Base-by-base conservation (phyloP, 305 asterid species). In the Fraxinus floribunda region DNA sequence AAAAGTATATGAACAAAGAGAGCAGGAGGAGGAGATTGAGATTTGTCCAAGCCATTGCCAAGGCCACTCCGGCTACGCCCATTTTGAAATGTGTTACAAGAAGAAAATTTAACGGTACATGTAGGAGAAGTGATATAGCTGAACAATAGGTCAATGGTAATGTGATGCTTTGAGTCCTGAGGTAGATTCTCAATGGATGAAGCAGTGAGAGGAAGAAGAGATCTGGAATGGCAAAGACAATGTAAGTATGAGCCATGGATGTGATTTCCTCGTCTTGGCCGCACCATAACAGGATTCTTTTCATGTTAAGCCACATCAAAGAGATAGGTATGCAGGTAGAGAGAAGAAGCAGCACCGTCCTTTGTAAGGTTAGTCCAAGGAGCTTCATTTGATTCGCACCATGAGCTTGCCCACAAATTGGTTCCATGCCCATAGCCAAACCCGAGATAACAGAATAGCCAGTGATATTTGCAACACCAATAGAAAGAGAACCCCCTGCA, bases 381-480 rank as follows among this genome's bases (percentile, higher is more conserved):
- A 94, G 95, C 74, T 92, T 95, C 98, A 93, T 94, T 82, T 93
- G 94, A 57, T 89, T 94, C 13, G 97, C 97, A 4, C 99, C 99
- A 81, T 88, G 92, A 7, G 99, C 98, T 79, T 95, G 99, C 22
- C 99, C 98, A 83, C 97, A 93, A 7, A 95, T 93, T 22, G 99
- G 98, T 86, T 95, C 99, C 99, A 95, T 95, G 4, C 99, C 99
- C 99, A 95, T 93, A 18, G 99, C 98, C 7, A 95, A 79, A 22
- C 99, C 99, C 2, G 98, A 92, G 82, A 95, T 93, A 7, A 95
- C 94, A 8, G 99, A 95, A 92, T 95, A 95, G 10, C 99, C 98
- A 1, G 97, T 95, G 66, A 95, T 95, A 84, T 95, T 95, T 1
- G 99, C 98, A 3, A 95, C 94, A 4, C 99, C 95, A 13, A 94